Evolutionary conservation across 306 rosid species (phyloP).

Genomic region (Prunus mume): DNA sequence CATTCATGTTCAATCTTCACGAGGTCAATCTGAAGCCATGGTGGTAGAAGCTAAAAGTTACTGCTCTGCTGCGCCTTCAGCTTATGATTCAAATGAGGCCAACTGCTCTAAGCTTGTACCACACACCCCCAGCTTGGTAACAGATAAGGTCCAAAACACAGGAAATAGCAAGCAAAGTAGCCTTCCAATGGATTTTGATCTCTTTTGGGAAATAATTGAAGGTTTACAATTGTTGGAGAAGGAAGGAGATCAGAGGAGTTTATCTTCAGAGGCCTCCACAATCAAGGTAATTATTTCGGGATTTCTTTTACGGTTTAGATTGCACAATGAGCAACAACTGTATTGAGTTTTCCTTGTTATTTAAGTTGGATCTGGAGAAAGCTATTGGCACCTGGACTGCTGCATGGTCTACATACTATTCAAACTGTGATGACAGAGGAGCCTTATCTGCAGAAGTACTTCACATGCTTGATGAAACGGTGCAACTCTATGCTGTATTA

Average conservation of each 20-base stretch:
- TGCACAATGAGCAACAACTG: no score
- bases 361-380: constrained; percentile 17
- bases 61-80: constrained; percentile 12
- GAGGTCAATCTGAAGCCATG: neutral
- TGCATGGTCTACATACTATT: neutral
- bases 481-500: constrained; percentile 30
- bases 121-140: no score
- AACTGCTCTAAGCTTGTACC: no score
- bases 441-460: neutral
- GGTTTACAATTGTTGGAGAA: no score
- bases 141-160: neutral
- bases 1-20: no score
- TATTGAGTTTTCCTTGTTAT: neutral
- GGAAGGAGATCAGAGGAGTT: no score
- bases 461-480: constrained; percentile 26
- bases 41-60: neutral
- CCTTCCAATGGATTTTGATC: neutral
- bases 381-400: neutral
- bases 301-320: no score
- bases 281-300: no score
- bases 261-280: no score
- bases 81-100: constrained; percentile 6
- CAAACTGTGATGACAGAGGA: neutral
- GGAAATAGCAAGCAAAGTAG: neutral
- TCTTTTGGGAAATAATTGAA: constrained; percentile 27